phyloP scores from a whole-genome alignment of 176 grass and related monocot genomes.

The Poa annua region DNA sequence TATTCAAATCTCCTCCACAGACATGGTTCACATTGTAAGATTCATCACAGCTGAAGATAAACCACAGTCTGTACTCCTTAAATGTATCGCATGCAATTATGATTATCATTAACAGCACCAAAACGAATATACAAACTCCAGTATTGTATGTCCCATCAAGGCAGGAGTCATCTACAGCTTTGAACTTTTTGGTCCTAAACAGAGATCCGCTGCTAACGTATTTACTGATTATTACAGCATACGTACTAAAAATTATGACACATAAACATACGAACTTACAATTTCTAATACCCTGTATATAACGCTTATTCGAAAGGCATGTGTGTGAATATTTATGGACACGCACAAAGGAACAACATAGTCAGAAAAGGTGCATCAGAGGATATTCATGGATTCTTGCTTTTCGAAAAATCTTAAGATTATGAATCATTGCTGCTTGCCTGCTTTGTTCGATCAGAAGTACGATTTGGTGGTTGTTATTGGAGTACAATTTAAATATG shows the following conservation, averaged over 20 bases:
- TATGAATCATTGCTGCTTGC: background rate
- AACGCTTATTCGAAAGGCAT: background rate
- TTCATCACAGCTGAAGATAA: background rate
- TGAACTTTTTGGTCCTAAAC: background rate
- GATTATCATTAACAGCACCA: background rate
- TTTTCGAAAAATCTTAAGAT: background rate
- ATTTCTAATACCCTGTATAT: background rate
- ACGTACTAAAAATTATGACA: background rate
- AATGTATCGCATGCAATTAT: background rate
- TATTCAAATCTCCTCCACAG: background rate
- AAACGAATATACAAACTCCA: background rate
- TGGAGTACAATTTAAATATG: background rate
- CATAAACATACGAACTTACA: slow-evolving; percentile 13
- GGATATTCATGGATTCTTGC: background rate
- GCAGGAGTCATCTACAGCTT: background rate
- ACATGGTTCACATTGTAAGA: slow-evolving; percentile 4
- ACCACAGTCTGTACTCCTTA: background rate
- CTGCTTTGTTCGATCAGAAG: background rate
- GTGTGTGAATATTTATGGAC: background rate
- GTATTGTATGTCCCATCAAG: background rate
- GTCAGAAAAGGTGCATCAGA: background rate
- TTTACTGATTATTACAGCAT: background rate
- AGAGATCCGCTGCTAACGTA: background rate
- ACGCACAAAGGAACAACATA: background rate
- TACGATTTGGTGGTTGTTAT: background rate